Evolutionary conservation across 495 filamentous ascomycete genomes (phyloP), one percentile per base, ranked within the genome.

Genomic region (Penicillium riverlandense): DNA sequence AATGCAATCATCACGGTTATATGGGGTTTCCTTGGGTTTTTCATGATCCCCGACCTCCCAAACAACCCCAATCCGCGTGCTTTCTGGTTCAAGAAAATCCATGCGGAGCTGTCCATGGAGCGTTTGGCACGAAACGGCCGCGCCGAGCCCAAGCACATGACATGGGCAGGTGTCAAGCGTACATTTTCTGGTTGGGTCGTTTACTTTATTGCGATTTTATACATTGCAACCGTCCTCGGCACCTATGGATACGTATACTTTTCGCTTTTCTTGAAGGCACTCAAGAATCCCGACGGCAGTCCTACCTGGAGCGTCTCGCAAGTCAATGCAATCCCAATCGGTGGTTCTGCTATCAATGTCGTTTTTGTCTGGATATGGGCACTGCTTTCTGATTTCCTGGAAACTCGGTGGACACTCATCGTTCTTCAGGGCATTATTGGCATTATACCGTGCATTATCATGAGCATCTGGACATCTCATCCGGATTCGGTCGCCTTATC

Each of bases 21-120:
- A 1, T 70, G 86, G 46, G 83, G 84, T 6, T 52, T 86, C 8
- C 40, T 73, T 0, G 70, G 80, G 0, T 85, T 72, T 45, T 54
- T 78, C 29, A 74, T 83, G 57, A 78, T 88, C 61, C 82, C 82
- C 0, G 70, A 63, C 36, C 40, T 58, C 0, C 60, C 60, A 0
- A 61, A 61, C 38, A 48, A 54, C 8, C 60, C 60, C 1, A 63
- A 63, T 27, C 60, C 60, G 0, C 57, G 57, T 10, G 54, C 60
- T 3, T 56, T 63, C 45, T 63, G 60, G 60, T 63, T 63, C 41
- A 50, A 49, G 9, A 61, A 57, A 13, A 35, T 46, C 1, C 57
- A 63, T 11, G 60, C 44, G 4, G 57, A 61, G 30, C 46, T 63
- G 1, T 56, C 60, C 0, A 48, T 61, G 39, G 57, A 61, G 15